These are phyloP conservation scores for Phoma sp. DNA, from an alignment of 2,329 filamentous ascomycete genomes.

Conservation along the genomic window DNA sequence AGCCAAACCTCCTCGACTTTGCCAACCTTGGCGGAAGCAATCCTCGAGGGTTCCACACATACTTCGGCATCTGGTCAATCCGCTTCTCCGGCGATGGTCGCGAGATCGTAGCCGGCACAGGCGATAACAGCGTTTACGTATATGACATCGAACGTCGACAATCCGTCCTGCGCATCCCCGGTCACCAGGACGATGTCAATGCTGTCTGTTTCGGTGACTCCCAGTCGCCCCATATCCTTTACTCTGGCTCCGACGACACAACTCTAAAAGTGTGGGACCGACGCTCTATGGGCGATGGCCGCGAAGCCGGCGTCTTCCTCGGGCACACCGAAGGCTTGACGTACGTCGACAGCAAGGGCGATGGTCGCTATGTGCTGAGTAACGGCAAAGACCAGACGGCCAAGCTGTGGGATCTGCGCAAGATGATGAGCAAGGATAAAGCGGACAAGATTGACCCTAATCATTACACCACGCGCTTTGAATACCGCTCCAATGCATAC, in stretches of 20 bases:
- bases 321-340: conserved; percentile 71
- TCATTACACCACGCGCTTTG: conserved; percentile 69
- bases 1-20: conserved; percentile 81
- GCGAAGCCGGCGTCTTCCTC: conserved; percentile 69
- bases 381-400: conserved; percentile 97
- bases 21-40: conserved; percentile 55
- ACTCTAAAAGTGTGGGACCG: conserved; percentile 97
- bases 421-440: conserved; percentile 77
- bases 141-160: conserved; percentile 87
- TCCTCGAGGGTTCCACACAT: conserved; percentile 47
- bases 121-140: conserved; percentile 78
- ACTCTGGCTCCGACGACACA: conserved; percentile 93
- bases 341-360: conserved; percentile 80
- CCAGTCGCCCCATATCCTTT: conserved; percentile 88
- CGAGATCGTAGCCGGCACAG: conserved; percentile 89
- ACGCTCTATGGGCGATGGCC: conserved; percentile 67
- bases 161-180: conserved; percentile 75
- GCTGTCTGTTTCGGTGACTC: conserved; percentile 95
- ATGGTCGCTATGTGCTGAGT: conserved; percentile 86
- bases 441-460: conserved; percentile 64
- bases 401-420: conserved; percentile 95
- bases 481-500: conserved; percentile 75
- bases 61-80: conserved; percentile 77
- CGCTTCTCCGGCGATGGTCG: conserved; percentile 91
- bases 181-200: conserved; percentile 90